Evolutionary conservation across 345 rosid species (phyloP).

Genomic region (Syzygium grande): DNA sequence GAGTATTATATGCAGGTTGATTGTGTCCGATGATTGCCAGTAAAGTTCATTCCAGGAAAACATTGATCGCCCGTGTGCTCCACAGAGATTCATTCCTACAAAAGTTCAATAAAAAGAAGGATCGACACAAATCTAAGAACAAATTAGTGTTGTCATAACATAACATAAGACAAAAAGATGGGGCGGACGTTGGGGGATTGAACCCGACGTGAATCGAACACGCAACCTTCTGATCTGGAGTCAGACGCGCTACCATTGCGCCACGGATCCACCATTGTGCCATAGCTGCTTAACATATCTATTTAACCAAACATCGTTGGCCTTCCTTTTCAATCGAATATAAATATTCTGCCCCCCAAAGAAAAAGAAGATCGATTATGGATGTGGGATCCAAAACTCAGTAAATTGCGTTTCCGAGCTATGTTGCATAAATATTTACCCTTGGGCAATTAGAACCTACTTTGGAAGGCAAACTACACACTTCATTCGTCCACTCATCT

Average conservation of each 20-base stretch:
- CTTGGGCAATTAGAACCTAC: background rate
- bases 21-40: background rate
- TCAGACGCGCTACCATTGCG: constrained; percentile 99
- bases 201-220: constrained; percentile 94
- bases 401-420: background rate
- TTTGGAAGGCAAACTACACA: background rate
- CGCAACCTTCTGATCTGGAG: constrained; percentile 99
- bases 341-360: no score
- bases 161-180: background rate
- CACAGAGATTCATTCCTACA: background rate
- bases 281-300: rapidly evolving
- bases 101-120: background rate
- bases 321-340: no score
- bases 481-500: no score
- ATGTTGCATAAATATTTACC: background rate
- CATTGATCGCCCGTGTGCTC: background rate
- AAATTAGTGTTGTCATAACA: background rate
- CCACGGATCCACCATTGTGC: constrained; percentile 43
- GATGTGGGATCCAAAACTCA: background rate
- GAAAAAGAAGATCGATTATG: no score
- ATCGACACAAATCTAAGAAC: background rate
- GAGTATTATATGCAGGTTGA: background rate
- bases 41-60: background rate
- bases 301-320: rapidly evolving
- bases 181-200: background rate